Conservation (phyloP, 2,329 filamentous ascomycete genomes). For the Chaetothyriales sp. region DNA sequence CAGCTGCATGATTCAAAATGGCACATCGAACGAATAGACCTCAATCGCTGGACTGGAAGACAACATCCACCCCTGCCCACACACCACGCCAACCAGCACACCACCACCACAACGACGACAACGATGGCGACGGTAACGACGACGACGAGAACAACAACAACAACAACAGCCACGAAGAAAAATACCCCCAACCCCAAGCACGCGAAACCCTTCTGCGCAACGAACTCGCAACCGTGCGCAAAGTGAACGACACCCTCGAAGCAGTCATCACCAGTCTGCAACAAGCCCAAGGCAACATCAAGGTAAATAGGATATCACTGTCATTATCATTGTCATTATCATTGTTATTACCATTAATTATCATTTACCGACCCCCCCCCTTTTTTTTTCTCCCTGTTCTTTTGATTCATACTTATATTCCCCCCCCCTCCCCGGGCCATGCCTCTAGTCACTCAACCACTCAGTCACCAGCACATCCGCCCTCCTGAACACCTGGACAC, state of each 20-base stretch:
- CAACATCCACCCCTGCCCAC: too few species aligned
- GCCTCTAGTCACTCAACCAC: slow-evolving; percentile 71
- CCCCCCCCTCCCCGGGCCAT: too few species aligned
- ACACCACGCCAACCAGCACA: too few species aligned
- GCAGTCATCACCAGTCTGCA: slow-evolving; percentile 31
- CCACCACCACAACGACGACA: not conserved
- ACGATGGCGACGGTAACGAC: not conserved
- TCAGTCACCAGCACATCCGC: slow-evolving; percentile 80
- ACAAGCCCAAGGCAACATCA: slow-evolving; percentile 35
- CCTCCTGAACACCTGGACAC: slow-evolving; percentile 86
- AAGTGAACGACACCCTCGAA: slow-evolving; percentile 79
- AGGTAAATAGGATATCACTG: too few species aligned
- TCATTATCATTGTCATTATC: too few species aligned
- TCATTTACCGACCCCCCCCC: not conserved
- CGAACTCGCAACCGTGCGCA: slow-evolving; percentile 69
- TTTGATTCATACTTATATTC: too few species aligned
- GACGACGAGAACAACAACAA: not conserved
- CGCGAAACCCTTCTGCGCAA: slow-evolving; percentile 39
- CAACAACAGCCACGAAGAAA: not conserved
- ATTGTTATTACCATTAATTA: too few species aligned
- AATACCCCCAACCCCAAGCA: not conserved
- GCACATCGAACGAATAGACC: not conserved
- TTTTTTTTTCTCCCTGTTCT: too few species aligned
- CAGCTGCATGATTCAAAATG: too few species aligned
- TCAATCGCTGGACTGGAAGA: not conserved